Conservation (phyloP, 2,329 filamentous ascomycete species). For the Botrytis squamosa region DNA sequence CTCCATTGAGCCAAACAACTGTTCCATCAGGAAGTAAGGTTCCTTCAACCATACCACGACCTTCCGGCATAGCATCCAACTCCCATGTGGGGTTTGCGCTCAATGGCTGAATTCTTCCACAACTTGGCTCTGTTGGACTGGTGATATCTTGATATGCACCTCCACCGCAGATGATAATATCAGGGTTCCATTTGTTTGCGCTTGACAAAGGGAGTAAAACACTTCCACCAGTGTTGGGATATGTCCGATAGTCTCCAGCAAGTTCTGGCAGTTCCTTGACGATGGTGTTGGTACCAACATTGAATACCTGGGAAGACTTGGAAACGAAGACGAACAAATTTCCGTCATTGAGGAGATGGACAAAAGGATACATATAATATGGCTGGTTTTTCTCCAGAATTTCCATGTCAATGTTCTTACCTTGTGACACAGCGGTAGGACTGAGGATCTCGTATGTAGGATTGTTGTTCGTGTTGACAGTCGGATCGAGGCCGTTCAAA, state of each 20-base stretch:
- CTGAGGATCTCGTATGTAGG: conserved; percentile 62
- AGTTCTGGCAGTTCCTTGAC: conserved; percentile 51
- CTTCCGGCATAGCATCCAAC: conserved; percentile 58
- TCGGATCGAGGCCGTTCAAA: conserved; percentile 57
- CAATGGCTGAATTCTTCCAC: conserved; percentile 55
- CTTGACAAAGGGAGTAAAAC: conserved; percentile 54
- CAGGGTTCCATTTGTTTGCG: conserved; percentile 51
- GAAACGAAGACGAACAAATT: conserved; percentile 56
- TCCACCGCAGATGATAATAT: conserved; percentile 58
- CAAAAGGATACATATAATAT: conserved; percentile 64
- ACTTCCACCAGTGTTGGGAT: conserved; percentile 59
- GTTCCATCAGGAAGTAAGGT: conserved; percentile 60
- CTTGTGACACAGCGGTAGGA: conserved; percentile 46
- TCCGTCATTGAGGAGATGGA: conserved; percentile 57
- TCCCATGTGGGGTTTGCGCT: conserved; percentile 51
- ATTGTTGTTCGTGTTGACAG: conserved; percentile 57
- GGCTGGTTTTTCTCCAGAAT: conserved; percentile 58
- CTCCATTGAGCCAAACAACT: conserved; percentile 59
- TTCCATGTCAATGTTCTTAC: conserved; percentile 50
- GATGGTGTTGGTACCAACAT: conserved; percentile 47
- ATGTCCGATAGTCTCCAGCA: conserved; percentile 56
- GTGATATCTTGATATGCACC: conserved; percentile 59
- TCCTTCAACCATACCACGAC: conserved; percentile 59
- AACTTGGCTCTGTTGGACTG: conserved; percentile 57
- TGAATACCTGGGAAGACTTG: conserved; percentile 56